phyloP scores from a whole-genome alignment of 306 rosid species.

The Inga leiocalycina region DNA sequence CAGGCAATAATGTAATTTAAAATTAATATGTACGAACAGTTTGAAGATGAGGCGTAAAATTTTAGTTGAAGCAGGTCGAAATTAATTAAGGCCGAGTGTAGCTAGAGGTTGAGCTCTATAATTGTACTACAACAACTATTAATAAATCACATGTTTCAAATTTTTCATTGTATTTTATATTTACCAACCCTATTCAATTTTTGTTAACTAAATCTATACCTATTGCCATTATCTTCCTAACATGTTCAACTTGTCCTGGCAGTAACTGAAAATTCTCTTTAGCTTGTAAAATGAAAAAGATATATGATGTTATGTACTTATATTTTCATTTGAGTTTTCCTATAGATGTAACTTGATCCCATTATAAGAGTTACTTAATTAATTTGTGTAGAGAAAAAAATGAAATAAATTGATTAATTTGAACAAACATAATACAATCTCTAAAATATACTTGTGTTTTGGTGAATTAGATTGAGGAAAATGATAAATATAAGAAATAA shows the following conservation, averaged over 20 bases:
- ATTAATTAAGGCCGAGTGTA: constrained; percentile 13
- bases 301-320: background rate
- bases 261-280: background rate
- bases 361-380: too few relatives aligned
- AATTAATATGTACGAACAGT: constrained; percentile 21
- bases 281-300: background rate
- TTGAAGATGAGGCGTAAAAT: background rate
- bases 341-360: too few relatives aligned
- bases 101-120: constrained; percentile 1
- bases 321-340: background rate
- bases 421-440: too few relatives aligned
- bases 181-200: background rate
- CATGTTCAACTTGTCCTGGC: background rate
- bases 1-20: constrained; percentile 27
- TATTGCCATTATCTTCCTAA: background rate
- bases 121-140: background rate
- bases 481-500: too few relatives aligned
- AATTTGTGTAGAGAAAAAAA: too few relatives aligned
- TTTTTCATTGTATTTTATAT: background rate
- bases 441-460: too few relatives aligned
- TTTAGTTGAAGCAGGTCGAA: background rate
- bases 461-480: too few relatives aligned
- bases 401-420: too few relatives aligned
- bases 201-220: too few relatives aligned
- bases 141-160: background rate